Evolutionary conservation across 2,329 filamentous ascomycete genomes (phyloP).

Genomic region (Sporothrix inflata): DNA sequence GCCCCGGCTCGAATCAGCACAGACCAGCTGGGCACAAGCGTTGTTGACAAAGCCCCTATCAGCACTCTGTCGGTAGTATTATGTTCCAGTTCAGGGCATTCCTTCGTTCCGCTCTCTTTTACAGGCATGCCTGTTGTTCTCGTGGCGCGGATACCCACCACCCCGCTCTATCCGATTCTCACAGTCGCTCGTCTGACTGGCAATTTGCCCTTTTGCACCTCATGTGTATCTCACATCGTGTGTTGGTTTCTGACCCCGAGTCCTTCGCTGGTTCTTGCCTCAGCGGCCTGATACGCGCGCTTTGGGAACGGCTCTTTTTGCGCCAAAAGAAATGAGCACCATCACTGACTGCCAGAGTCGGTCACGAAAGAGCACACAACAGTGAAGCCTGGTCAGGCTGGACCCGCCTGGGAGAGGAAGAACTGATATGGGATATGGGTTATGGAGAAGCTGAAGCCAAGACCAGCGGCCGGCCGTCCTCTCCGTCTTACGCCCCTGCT

Average conservation of each 20-base stretch:
- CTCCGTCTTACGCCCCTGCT: not conserved
- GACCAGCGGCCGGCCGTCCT: not conserved
- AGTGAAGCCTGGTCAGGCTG: not conserved
- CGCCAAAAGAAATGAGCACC: not conserved
- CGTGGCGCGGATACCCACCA: not conserved
- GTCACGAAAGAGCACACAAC: not conserved
- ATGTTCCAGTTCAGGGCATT: not conserved
- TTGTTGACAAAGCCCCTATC: not conserved
- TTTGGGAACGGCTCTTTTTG: not conserved
- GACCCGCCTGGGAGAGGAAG: not conserved
- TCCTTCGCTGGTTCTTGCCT: not conserved
- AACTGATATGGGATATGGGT: not conserved
- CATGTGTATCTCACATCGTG: not conserved
- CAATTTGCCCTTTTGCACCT: not conserved
- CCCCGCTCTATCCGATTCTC: constrained; percentile 1
- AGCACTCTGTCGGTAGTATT: constrained; percentile 4
- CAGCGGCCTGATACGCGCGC: not conserved
- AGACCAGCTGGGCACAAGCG: not conserved
- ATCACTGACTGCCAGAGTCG: not conserved
- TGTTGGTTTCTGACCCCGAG: not conserved
- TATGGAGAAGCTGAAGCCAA: constrained; percentile 8
- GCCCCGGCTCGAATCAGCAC: constrained; percentile 8
- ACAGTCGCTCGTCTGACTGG: not conserved
- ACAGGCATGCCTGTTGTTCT: not conserved
- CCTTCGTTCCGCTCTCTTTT: not conserved